A percentile compares a stretch with the other conserved stretches of the same genome.
These are phyloP conservation scores for Skeletonema menzelii DNA, from an alignment of 108 stramenopile genomes.

Conservation along the genomic window DNA sequence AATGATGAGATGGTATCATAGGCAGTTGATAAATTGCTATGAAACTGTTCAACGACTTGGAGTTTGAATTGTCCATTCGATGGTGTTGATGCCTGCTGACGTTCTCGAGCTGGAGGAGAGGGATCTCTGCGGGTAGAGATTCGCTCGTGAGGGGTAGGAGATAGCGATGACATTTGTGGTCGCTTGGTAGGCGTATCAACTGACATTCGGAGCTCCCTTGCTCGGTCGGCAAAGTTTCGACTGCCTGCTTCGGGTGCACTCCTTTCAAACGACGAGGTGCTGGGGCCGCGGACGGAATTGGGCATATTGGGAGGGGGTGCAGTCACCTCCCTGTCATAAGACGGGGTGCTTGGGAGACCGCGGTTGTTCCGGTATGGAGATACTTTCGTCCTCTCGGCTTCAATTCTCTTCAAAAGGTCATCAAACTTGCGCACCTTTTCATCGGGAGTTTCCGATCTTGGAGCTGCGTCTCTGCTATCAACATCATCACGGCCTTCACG, in stretches of 20 bases:
- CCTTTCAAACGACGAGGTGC: neutral
- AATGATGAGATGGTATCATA: slow-evolving; percentile 40
- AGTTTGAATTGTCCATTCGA: slow-evolving; percentile 15
- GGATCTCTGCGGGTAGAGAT: slow-evolving; percentile 5
- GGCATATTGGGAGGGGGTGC: slow-evolving; percentile 5
- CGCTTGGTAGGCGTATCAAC: slow-evolving; percentile 3
- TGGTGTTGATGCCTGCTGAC: neutral
- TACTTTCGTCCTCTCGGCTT: slow-evolving; percentile 13
- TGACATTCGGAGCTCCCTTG: slow-evolving; percentile 40
- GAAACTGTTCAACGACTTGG: slow-evolving; percentile 27
- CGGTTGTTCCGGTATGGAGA: neutral
- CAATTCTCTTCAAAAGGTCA: slow-evolving; percentile 16
- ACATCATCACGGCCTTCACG: slow-evolving; percentile 16
- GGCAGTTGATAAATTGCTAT: slow-evolving; percentile 21
- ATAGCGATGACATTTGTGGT: neutral
- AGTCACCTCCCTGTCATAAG: neutral
- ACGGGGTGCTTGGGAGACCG: neutral
- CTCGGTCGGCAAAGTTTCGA: slow-evolving; percentile 31
- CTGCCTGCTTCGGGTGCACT: neutral
- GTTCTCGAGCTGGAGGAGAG: neutral
- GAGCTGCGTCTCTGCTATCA: neutral
- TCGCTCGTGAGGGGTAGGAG: neutral
- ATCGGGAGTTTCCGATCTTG: neutral
- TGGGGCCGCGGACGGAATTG: neutral
- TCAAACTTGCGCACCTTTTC: slow-evolving; percentile 16